Evolutionary conservation across 768 basidiomycete genomes (phyloP).

Genomic region (Boletus rex-veris): DNA sequence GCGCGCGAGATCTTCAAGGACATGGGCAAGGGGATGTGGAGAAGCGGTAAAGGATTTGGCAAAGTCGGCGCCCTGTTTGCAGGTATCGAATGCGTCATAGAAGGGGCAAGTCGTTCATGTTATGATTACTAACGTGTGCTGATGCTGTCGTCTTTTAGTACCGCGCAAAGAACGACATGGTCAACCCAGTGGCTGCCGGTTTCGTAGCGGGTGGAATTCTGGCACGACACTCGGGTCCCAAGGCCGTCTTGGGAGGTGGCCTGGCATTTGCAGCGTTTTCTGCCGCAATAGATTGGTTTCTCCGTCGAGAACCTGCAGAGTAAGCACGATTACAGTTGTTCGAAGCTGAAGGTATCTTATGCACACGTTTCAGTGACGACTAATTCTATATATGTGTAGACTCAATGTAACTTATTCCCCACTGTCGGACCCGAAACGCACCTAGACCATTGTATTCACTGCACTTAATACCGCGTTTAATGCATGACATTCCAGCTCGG

Average conservation of each 20-base stretch:
- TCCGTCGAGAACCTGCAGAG: conserved; percentile 80
- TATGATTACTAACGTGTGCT: not conserved
- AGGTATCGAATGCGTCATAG: conserved; percentile 94
- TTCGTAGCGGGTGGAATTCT: conserved; percentile 87
- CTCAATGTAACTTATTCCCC: conserved; percentile 18
- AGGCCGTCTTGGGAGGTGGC: conserved; percentile 83
- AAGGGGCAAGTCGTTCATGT: conserved; percentile 64
- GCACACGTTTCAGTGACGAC: conserved; percentile 36
- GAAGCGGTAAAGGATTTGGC: conserved; percentile 85
- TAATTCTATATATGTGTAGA: conserved; percentile 15
- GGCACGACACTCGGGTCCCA: conserved; percentile 83
- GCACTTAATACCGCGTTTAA: conserved; percentile 16
- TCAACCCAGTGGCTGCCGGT: conserved; percentile 84
- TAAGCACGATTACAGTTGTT: conserved; percentile 32
- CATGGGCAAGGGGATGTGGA: conserved; percentile 92
- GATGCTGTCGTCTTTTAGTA: conserved; percentile 50
- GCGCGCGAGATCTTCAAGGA: conserved; percentile 85
- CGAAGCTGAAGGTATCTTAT: conserved; percentile 10
- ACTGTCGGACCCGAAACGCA: conserved; percentile 5
- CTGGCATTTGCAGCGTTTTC: conserved; percentile 93
- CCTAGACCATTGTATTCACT: conserved; percentile 18
- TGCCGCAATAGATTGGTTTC: conserved; percentile 78
- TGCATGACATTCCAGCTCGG: conserved; percentile 10
- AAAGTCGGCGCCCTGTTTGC: conserved; percentile 93
- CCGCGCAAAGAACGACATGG: conserved; percentile 93